These are phyloP conservation scores for Naumovozyma castellii DNA, from an alignment of 805 yeast species.

Conservation along the genomic window DNA sequence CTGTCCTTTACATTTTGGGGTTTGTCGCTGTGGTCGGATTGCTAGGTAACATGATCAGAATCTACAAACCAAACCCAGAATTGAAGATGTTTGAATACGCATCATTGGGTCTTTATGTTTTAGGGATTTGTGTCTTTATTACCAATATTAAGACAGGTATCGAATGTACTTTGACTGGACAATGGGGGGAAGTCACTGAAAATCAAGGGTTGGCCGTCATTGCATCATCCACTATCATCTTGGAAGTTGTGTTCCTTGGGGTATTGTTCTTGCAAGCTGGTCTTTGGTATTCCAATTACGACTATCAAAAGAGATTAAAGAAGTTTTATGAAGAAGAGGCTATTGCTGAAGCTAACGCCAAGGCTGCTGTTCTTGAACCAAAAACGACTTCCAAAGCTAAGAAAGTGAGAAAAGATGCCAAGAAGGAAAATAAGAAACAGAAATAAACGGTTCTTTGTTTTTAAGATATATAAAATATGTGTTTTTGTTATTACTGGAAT, in stretches of 20 bases:
- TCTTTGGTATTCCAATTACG: conserved; percentile 75
- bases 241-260: conserved; percentile 62
- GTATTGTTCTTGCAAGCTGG: conserved; percentile 82
- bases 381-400: background rate
- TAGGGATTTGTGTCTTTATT: conserved; percentile 68
- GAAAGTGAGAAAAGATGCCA: conserved; percentile 4
- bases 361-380: background rate
- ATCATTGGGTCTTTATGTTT: conserved; percentile 60
- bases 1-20: conserved; percentile 37
- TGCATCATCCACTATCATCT: conserved; percentile 79
- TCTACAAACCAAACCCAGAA: conserved; percentile 81
- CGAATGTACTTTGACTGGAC: conserved; percentile 54
- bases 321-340: conserved; percentile 26
- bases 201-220: conserved; percentile 81
- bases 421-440: conserved; percentile 8
- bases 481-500: background rate
- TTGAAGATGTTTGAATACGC: conserved; percentile 86
- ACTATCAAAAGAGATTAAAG: conserved; percentile 33
- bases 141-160: conserved; percentile 81
- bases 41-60: conserved; percentile 61
- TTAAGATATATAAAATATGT: background rate
- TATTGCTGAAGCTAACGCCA: background rate
- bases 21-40: conserved; percentile 63
- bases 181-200: conserved; percentile 91
- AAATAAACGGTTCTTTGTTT: conserved; percentile 2